phyloP scores from a whole-genome alignment of 306 rosid genomes.

The Carpinus fangiana region DNA sequence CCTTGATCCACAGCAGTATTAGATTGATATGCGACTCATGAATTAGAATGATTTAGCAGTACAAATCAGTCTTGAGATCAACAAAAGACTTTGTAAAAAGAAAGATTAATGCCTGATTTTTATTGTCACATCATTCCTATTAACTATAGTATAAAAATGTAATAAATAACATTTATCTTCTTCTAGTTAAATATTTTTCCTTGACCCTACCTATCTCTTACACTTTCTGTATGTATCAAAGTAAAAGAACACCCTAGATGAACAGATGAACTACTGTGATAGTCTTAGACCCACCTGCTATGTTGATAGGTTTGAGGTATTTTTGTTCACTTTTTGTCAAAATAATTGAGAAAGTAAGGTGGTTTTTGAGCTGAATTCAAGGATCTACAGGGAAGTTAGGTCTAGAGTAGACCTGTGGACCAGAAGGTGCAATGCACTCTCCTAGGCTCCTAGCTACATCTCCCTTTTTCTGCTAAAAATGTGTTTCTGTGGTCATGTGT shows the following conservation, averaged over 20 bases:
- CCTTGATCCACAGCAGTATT: background rate
- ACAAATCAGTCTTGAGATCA: too few species aligned
- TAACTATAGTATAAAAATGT: too few species aligned
- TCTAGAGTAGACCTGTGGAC: background rate
- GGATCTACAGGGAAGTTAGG: background rate
- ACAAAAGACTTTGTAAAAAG: too few species aligned
- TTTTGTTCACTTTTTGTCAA: too few species aligned
- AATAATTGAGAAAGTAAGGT: background rate
- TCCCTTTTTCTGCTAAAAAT: background rate
- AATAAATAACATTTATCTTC: too few species aligned
- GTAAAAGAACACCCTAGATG: background rate
- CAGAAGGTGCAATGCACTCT: background rate
- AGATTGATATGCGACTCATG: too few species aligned
- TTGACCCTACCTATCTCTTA: slow-evolving; percentile 5
- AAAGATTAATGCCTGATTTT: too few species aligned
- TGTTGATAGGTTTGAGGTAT: background rate
- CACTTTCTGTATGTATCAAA: slow-evolving; percentile 5
- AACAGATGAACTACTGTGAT: background rate
- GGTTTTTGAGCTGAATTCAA: background rate
- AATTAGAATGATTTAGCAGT: too few species aligned
- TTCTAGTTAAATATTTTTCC: background rate
- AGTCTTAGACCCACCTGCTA: background rate
- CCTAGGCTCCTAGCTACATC: background rate
- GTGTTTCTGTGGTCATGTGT: background rate
- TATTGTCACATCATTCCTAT: too few species aligned